Conservation (phyloP, 345 rosid species). For the Luvunga scandens region DNA sequence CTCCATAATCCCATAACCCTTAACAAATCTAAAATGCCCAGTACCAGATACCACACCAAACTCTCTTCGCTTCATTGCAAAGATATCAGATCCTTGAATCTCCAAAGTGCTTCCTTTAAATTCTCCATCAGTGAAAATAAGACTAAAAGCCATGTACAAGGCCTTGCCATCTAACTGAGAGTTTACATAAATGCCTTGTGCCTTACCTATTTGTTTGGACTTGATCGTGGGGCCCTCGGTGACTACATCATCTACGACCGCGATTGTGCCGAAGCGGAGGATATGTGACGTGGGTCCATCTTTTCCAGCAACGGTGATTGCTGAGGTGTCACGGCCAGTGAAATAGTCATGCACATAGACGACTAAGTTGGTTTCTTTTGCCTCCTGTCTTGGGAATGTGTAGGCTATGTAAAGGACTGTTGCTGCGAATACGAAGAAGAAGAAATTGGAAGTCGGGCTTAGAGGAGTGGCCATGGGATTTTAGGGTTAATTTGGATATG, state of each 20-base stretch:
- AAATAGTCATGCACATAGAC: constrained; percentile 41
- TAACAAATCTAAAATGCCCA: constrained; percentile 38
- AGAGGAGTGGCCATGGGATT: constrained; percentile 24
- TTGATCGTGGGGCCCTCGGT: constrained; percentile 40
- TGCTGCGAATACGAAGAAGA: constrained; percentile 24
- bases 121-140: constrained; percentile 36
- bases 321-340: constrained; percentile 30
- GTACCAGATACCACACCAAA: constrained; percentile 47
- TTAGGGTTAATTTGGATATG: background rate
- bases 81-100: constrained; percentile 45
- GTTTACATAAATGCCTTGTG: constrained; percentile 43
- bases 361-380: constrained; percentile 31
- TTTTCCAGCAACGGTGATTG: constrained; percentile 31
- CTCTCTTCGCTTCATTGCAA: constrained; percentile 37
- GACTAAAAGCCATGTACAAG: constrained; percentile 37
- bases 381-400: constrained; percentile 24
- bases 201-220: constrained; percentile 41
- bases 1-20: constrained; percentile 39
- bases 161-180: constrained; percentile 47
- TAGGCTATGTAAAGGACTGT: constrained; percentile 27
- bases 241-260: constrained; percentile 41
- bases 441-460: constrained; percentile 24
- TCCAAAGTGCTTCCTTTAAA: constrained; percentile 39
- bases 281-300: constrained; percentile 27
- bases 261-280: constrained; percentile 35